phyloP scores from a whole-genome alignment of 768 basidiomycete species.

The Tulasnella sp. region DNA sequence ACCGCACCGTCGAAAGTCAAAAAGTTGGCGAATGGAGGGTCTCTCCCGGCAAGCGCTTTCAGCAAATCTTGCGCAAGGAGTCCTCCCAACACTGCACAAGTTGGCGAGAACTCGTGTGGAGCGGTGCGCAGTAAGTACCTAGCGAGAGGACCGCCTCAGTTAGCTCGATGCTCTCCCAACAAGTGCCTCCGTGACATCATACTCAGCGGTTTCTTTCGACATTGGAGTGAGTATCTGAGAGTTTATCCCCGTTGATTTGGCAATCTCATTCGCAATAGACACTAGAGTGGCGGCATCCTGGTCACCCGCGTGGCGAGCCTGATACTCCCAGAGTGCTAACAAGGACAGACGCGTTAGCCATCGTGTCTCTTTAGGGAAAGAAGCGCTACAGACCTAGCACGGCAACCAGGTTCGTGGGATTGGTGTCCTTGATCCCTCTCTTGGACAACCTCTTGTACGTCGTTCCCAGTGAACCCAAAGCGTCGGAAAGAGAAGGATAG shows the following conservation, averaged over 20 bases:
- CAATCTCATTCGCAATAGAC: constrained; percentile 48
- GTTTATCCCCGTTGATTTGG: constrained; percentile 56
- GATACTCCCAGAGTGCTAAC: constrained; percentile 75
- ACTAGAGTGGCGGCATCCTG: constrained; percentile 40
- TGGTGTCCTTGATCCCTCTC: constrained; percentile 72
- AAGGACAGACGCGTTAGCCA: not conserved
- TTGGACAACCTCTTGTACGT: constrained; percentile 60
- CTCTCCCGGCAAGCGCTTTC: constrained; percentile 79
- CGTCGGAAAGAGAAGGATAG: constrained; percentile 49
- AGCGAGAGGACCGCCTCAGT: too few relatives aligned
- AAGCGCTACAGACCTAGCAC: constrained; percentile 46
- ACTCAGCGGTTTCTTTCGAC: constrained; percentile 57
- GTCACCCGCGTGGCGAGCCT: constrained; percentile 41
- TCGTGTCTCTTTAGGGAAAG: not conserved
- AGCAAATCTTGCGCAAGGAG: constrained; percentile 91
- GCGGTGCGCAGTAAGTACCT: constrained; percentile 66
- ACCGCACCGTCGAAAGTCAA: constrained; percentile 78
- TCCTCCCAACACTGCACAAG: constrained; percentile 91
- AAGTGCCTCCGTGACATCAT: constrained; percentile 16
- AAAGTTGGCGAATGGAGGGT: constrained; percentile 88
- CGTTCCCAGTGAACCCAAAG: constrained; percentile 41
- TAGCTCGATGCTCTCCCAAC: not conserved
- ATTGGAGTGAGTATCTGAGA: constrained; percentile 47
- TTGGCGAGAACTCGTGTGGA: constrained; percentile 77
- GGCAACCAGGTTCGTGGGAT: constrained; percentile 58